Conservation (phyloP, 805 yeast genomes). For the Blastobotrys peoriensis region DNA sequence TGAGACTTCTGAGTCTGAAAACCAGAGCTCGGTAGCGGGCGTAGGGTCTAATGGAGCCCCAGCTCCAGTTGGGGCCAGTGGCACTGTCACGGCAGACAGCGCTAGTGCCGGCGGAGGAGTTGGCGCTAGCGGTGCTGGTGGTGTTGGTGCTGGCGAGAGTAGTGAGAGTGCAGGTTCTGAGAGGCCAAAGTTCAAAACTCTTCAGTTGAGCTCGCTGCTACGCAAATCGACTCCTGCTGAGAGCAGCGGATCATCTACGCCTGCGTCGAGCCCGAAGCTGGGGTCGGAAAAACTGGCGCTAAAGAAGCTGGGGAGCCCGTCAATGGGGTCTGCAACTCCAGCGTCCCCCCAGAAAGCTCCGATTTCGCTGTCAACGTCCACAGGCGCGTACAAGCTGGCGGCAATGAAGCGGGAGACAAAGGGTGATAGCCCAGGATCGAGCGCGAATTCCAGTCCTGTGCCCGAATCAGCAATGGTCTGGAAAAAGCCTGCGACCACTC, state of each 20-base stretch:
- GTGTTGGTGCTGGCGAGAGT: too few species aligned
- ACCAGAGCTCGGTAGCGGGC: too few species aligned
- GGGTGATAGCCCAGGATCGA: conserved; percentile 12
- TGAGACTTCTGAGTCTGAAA: too few species aligned
- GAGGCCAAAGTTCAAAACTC: conserved; percentile 29
- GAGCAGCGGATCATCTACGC: conserved; percentile 7
- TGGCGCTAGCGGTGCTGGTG: too few species aligned
- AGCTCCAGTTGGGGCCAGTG: too few species aligned
- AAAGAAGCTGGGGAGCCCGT: not conserved
- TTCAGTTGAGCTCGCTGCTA: conserved; percentile 31
- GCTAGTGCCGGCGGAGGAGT: too few species aligned
- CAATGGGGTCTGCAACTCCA: conserved; percentile 6
- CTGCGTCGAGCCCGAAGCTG: conserved; percentile 7
- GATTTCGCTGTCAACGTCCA: conserved; percentile 20
- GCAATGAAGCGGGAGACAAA: conserved; percentile 18
- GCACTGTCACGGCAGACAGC: too few species aligned
- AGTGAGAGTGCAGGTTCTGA: conserved; percentile 1
- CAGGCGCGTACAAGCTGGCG: conserved; percentile 25
- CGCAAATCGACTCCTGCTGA: conserved; percentile 12
- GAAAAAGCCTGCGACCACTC: conserved; percentile 12
- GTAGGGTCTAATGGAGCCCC: too few species aligned
- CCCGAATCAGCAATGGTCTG: conserved; percentile 19
- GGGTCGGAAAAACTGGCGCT: not conserved
- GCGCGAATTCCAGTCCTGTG: conserved; percentile 14
- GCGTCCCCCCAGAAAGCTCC: conserved; percentile 5